A percentile compares a stretch with the other conserved stretches of the same genome.
phyloP scores from a whole-genome alignment of 768 basidiomycete genomes.

The Boletus rufocinnamomeus region DNA sequence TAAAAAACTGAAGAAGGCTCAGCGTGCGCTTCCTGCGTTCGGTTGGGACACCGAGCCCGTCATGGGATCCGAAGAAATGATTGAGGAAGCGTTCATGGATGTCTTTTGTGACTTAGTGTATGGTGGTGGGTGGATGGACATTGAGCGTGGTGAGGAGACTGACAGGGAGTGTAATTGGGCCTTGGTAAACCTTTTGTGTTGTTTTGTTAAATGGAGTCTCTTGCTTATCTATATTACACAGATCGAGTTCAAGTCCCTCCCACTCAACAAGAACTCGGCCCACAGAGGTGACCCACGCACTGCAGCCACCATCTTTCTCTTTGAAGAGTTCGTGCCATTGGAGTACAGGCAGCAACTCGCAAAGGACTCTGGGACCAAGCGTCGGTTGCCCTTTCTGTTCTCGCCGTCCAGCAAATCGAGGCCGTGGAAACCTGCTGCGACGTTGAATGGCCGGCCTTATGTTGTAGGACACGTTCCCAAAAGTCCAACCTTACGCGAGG shows the following conservation, averaged over 20 bases:
- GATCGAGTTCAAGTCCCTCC: constrained; percentile 87
- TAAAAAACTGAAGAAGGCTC: constrained; percentile 81
- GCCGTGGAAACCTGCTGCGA: constrained; percentile 82
- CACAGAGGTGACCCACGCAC: constrained; percentile 65
- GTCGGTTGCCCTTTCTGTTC: constrained; percentile 73
- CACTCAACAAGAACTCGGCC: constrained; percentile 36
- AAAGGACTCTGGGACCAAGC: constrained; percentile 50
- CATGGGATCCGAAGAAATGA: constrained; percentile 71
- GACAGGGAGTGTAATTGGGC: constrained; percentile 94
- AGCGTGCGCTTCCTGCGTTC: constrained; percentile 73
- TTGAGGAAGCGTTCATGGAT: constrained; percentile 90
- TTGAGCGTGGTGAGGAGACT: constrained; percentile 64
- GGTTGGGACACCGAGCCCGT: constrained; percentile 92
- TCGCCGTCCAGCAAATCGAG: constrained; percentile 47
- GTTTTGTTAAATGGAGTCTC: neutral
- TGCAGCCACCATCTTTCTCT: constrained; percentile 70
- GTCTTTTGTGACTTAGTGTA: constrained; percentile 83
- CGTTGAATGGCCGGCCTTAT: constrained; percentile 78
- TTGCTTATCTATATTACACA: constrained; percentile 39
- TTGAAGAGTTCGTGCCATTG: constrained; percentile 91
- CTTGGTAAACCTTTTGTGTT: constrained; percentile 54
- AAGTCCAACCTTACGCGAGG: constrained; percentile 57
- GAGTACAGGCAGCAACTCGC: constrained; percentile 81
- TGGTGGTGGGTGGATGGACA: constrained; percentile 85
- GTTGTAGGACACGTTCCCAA: constrained; percentile 59